A percentile compares a stretch with the other conserved stretches of the same genome.
Evolutionary conservation across 2,329 filamentous ascomycete genomes (phyloP).

Genomic region (Coniochaeta sp.): DNA sequence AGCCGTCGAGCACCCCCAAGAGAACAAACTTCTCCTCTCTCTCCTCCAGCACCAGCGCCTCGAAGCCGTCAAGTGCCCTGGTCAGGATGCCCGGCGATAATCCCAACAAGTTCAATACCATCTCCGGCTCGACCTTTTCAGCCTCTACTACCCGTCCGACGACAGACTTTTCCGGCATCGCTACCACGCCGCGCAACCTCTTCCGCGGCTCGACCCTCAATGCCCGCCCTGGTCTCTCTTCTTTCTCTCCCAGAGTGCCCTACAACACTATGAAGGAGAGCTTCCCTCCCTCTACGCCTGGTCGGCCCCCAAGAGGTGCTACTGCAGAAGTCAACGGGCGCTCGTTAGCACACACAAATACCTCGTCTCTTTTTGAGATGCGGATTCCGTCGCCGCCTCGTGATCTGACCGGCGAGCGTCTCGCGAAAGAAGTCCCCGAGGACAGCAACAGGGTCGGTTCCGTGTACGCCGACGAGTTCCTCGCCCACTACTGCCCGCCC

Average conservation of each 20-base stretch:
- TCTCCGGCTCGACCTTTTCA: conserved; percentile 9
- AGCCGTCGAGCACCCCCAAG: conserved; percentile 5
- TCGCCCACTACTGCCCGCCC: conserved; percentile 47
- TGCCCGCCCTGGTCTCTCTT: conserved; percentile 16
- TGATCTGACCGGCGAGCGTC: conserved; percentile 45
- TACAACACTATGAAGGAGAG: conserved; percentile 37
- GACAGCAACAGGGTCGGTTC: conserved; percentile 43
- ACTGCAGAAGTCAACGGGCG: conserved; percentile 39
- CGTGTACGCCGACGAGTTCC: conserved; percentile 53
- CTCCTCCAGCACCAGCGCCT: conserved; percentile 9
- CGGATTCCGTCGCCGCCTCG: conserved; percentile 50
- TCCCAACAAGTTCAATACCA: conserved; percentile 14
- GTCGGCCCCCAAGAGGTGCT: conserved; percentile 32
- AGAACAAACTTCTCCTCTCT: conserved; percentile 1
- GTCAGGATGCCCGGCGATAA: conserved; percentile 19
- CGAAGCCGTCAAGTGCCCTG: conserved; percentile 2
- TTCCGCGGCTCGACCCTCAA: conserved; percentile 22
- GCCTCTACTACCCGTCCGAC: conserved; percentile 2
- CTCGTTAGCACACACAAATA: conserved; percentile 38
- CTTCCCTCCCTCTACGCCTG: conserved; percentile 38
- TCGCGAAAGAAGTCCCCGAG: conserved; percentile 46
- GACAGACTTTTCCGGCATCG: conserved; percentile 19
- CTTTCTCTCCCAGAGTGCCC: conserved; percentile 38
- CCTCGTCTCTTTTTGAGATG: conserved; percentile 49
- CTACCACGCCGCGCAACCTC: conserved; percentile 22